Evolutionary conservation across 345 rosid species (phyloP).

Genomic region (Salix viminalis): DNA sequence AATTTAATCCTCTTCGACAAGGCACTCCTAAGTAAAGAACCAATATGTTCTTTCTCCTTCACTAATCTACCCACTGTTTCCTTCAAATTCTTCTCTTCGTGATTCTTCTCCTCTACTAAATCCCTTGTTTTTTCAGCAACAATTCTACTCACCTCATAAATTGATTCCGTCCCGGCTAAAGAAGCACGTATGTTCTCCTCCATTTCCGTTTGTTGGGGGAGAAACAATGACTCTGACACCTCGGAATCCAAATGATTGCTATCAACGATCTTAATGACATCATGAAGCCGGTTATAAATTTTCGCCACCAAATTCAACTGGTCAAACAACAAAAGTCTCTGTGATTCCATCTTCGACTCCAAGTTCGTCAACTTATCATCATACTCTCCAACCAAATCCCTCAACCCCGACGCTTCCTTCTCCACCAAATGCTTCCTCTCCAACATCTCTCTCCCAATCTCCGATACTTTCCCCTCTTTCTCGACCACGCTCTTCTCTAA

Average conservation of each 20-base stretch:
- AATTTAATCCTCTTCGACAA: slow-evolving; percentile 62
- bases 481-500: slow-evolving; percentile 53
- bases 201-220: slow-evolving; percentile 72
- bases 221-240: slow-evolving; percentile 75
- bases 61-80: slow-evolving; percentile 61
- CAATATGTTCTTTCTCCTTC: slow-evolving; percentile 90
- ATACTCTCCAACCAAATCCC: slow-evolving; percentile 61
- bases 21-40: slow-evolving; percentile 79
- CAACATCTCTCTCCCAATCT: slow-evolving; percentile 46
- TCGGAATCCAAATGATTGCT: slow-evolving; percentile 56
- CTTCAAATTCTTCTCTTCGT: slow-evolving; percentile 56
- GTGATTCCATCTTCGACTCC: slow-evolving; percentile 64
- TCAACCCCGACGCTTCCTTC: slow-evolving; percentile 55
- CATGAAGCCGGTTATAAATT: slow-evolving; percentile 68
- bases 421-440: slow-evolving; percentile 46
- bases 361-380: slow-evolving; percentile 61
- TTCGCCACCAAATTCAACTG: slow-evolving; percentile 77
- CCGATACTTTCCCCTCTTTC: slow-evolving; percentile 51
- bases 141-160: slow-evolving; percentile 57
- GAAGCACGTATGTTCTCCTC: slow-evolving; percentile 89
- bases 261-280: slow-evolving; percentile 57
- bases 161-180: slow-evolving; percentile 90
- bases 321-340: slow-evolving; percentile 66
- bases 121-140: slow-evolving; percentile 55
- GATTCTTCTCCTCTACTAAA: slow-evolving; percentile 61